phyloP scores from a whole-genome alignment of 345 rosid species.

The Hibiscus mutabilis region DNA sequence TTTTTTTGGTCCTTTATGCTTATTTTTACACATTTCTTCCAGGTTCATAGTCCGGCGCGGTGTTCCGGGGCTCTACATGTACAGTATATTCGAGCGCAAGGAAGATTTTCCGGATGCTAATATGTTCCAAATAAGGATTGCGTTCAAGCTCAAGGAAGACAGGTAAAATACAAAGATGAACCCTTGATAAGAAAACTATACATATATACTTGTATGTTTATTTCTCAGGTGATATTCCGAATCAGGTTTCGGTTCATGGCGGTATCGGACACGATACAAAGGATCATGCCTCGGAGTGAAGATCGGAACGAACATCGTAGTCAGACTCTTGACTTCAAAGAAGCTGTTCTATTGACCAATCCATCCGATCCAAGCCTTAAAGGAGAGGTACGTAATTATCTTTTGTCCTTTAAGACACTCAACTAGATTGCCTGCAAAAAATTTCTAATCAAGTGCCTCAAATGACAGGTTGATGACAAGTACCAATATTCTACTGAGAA shows the following conservation, averaged over 20 bases:
- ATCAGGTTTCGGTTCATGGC: constrained; percentile 79
- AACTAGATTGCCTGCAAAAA: too few species aligned
- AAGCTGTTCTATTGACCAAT: constrained; percentile 73
- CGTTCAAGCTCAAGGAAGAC: constrained; percentile 56
- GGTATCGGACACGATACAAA: constrained; percentile 56
- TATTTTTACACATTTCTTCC: too few species aligned
- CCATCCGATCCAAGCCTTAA: constrained; percentile 42
- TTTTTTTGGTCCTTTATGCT: too few species aligned
- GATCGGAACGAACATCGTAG: constrained; percentile 20
- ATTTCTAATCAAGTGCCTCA: too few species aligned
- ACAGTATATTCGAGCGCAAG: constrained; percentile 62
- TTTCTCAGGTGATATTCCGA: background rate
- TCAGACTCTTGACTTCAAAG: constrained; percentile 54
- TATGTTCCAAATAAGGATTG: constrained; percentile 84
- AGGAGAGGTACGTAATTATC: too few species aligned
- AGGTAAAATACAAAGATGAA: constrained; percentile 29
- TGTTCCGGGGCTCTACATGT: constrained; percentile 57
- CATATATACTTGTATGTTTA: background rate
- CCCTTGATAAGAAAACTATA: background rate
- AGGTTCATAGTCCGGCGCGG: constrained; percentile 48
- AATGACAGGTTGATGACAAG: constrained; percentile 93
- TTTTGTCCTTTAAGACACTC: too few species aligned
- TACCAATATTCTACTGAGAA: constrained; percentile 62
- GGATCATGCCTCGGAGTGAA: constrained; percentile 58
- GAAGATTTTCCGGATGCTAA: constrained; percentile 79